A percentile compares a stretch with the other conserved stretches of the same genome.
phyloP scores from a whole-genome alignment of 257 asterid species.

The Leonotis leonurus region DNA sequence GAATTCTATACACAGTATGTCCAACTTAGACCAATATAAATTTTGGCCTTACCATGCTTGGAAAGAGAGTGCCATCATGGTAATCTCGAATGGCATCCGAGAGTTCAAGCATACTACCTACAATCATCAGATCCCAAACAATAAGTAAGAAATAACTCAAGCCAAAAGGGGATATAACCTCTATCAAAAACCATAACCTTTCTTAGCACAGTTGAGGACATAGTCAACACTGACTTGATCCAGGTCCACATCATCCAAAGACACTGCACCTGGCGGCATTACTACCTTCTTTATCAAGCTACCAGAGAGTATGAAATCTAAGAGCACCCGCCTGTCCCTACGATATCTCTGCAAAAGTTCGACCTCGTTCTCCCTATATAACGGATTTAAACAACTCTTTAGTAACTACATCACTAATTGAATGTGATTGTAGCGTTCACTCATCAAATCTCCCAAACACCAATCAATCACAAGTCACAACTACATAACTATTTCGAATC shows the following conservation, averaged over 20 bases:
- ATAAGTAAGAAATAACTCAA: constrained; percentile 5
- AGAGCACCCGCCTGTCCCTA: constrained; percentile 73
- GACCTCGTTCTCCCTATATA: constrained; percentile 59
- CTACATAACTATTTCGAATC: background rate
- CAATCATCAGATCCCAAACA: constrained; percentile 17
- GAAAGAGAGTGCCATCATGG: constrained; percentile 76
- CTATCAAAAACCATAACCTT: constrained; percentile 43
- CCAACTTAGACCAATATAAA: background rate
- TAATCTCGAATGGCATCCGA: constrained; percentile 93
- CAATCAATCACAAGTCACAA: constrained; percentile 9
- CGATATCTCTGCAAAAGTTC: constrained; percentile 84
- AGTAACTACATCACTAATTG: constrained; percentile 9
- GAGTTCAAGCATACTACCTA: constrained; percentile 86
- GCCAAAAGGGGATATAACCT: background rate
- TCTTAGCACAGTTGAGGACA: constrained; percentile 81
- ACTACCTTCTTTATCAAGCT: constrained; percentile 84
- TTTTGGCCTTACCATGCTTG: constrained; percentile 64
- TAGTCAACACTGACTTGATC: constrained; percentile 94
- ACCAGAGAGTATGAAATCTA: constrained; percentile 79
- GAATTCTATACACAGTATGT: no score
- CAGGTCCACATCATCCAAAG: constrained; percentile 95
- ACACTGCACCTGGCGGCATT: constrained; percentile 98
- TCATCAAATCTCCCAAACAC: constrained; percentile 1
- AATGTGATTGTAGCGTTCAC: background rate
- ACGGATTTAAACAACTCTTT: constrained; percentile 9